Evolutionary conservation across 768 basidiomycete genomes (phyloP).

Genomic region (Termitomyces sp.): DNA sequence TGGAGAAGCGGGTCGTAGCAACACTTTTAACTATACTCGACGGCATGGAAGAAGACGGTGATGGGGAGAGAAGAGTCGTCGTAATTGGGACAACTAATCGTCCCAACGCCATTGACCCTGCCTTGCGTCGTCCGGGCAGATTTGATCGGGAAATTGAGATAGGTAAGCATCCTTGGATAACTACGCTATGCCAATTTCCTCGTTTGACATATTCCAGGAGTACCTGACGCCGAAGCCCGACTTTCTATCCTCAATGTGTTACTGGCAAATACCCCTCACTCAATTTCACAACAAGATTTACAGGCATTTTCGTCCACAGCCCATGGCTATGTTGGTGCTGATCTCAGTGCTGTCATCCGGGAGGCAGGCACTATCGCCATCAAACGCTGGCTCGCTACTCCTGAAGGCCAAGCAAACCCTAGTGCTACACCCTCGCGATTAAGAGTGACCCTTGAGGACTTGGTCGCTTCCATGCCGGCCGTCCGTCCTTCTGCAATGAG

Average conservation of each 20-base stretch:
- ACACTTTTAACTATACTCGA: conserved; percentile 94
- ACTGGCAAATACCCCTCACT: conserved; percentile 77
- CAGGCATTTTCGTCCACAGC: conserved; percentile 69
- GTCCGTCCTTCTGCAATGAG: conserved; percentile 94
- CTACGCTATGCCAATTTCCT: not conserved
- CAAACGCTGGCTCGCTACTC: conserved; percentile 65
- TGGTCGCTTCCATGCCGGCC: conserved; percentile 66
- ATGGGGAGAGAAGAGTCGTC: conserved; percentile 65
- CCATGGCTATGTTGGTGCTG: conserved; percentile 97
- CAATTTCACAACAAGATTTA: conserved; percentile 60
- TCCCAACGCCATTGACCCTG: conserved; percentile 94
- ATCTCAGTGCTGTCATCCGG: conserved; percentile 87
- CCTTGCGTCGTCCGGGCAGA: conserved; percentile 82
- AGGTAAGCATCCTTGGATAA: conserved; percentile 51
- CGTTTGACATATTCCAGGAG: conserved; percentile 46
- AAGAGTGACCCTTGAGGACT: conserved; percentile 59
- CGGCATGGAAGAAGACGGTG: conserved; percentile 63
- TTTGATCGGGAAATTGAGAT: conserved; percentile 97
- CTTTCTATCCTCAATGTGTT: conserved; percentile 85
- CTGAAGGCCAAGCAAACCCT: conserved; percentile 16
- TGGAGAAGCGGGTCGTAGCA: conserved; percentile 94
- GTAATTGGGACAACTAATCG: conserved; percentile 96
- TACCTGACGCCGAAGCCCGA: conserved; percentile 86
- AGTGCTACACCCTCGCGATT: conserved; percentile 20
- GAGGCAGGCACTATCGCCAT: conserved; percentile 92